These are phyloP conservation scores for Penicillium sp. DNA, from an alignment of 2,329 filamentous ascomycete species.

Conservation along the genomic window DNA sequence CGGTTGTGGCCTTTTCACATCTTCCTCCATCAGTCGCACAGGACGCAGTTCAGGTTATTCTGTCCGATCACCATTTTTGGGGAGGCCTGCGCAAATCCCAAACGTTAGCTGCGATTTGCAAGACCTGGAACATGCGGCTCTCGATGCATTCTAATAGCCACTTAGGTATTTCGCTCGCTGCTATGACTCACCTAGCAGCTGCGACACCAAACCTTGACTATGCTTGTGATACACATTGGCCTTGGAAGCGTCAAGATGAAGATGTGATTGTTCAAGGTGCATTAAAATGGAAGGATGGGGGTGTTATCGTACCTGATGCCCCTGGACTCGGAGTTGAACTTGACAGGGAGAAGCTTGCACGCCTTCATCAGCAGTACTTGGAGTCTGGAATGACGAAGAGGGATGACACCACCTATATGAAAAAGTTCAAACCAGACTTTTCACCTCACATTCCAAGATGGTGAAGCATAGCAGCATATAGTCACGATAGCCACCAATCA, in stretches of 20 bases:
- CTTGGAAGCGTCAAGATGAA: slow-evolving; percentile 50
- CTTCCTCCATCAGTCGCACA: slow-evolving; percentile 45
- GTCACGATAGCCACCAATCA: too few species aligned
- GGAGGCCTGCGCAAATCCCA: slow-evolving; percentile 49
- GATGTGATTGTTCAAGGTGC: slow-evolving; percentile 47
- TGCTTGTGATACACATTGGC: slow-evolving; percentile 52
- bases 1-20: slow-evolving; percentile 48
- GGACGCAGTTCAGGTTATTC: slow-evolving; percentile 47
- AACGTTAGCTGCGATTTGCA: slow-evolving; percentile 36
- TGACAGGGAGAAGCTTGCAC: slow-evolving; percentile 41
- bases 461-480: too few species aligned
- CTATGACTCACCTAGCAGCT: slow-evolving; percentile 50
- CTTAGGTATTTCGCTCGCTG: slow-evolving; percentile 48
- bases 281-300: slow-evolving; percentile 43
- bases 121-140: slow-evolving; percentile 33
- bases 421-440: slow-evolving; percentile 5
- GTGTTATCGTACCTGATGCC: slow-evolving; percentile 38
- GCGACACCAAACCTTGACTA: slow-evolving; percentile 50
- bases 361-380: slow-evolving; percentile 36
- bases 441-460: slow-evolving; percentile 6
- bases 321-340: slow-evolving; percentile 46
- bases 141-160: slow-evolving; percentile 53
- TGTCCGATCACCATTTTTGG: slow-evolving; percentile 52
- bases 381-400: slow-evolving; percentile 34
- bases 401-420: slow-evolving; percentile 7